Percentiles rank a stretch among this genome's conserved stretches.
Evolutionary conservation across 2,329 filamentous ascomycete genomes (phyloP).

Genomic region (Diaporthe citri): DNA sequence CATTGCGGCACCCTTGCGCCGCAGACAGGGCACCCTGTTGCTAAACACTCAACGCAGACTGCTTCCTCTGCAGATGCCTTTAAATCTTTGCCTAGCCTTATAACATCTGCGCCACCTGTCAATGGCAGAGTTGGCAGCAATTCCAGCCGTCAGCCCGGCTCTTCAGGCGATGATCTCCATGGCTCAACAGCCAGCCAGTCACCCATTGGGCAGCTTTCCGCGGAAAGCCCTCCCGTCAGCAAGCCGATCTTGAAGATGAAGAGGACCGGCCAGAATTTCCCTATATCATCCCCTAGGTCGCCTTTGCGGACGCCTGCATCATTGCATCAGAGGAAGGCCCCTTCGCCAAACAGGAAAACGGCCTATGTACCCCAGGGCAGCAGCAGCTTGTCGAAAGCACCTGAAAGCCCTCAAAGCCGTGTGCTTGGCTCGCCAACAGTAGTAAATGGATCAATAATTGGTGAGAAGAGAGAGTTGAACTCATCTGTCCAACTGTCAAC

Average conservation of each 20-base stretch:
- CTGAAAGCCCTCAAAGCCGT: not conserved
- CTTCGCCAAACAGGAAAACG: conserved; percentile 11
- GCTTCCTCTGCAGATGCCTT: not conserved
- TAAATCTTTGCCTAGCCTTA: conserved; percentile 2
- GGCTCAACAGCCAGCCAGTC: not conserved
- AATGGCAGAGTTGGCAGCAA: conserved; percentile 3
- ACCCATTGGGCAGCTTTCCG: not conserved
- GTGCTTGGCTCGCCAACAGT: not conserved
- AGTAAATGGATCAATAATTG: not conserved
- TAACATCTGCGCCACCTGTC: not conserved
- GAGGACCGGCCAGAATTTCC: conserved; percentile 39
- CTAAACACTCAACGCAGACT: not conserved
- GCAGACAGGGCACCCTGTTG: not conserved
- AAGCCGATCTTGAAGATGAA: conserved; percentile 39
- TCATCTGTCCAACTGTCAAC: not conserved
- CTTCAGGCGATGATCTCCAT: not conserved
- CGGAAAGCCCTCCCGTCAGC: not conserved
- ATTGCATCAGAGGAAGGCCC: conserved; percentile 17
- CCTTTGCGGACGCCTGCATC: conserved; percentile 13
- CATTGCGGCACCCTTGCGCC: not conserved
- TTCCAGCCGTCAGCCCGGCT: not conserved
- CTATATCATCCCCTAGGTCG: conserved; percentile 13
- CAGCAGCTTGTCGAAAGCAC: not conserved
- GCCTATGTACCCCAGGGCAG: not conserved
- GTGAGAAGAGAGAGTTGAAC: not conserved